These are phyloP conservation scores for Sugiyamaella sp. DNA, from an alignment of 1,139 yeast genomes.

Conservation along the genomic window DNA sequence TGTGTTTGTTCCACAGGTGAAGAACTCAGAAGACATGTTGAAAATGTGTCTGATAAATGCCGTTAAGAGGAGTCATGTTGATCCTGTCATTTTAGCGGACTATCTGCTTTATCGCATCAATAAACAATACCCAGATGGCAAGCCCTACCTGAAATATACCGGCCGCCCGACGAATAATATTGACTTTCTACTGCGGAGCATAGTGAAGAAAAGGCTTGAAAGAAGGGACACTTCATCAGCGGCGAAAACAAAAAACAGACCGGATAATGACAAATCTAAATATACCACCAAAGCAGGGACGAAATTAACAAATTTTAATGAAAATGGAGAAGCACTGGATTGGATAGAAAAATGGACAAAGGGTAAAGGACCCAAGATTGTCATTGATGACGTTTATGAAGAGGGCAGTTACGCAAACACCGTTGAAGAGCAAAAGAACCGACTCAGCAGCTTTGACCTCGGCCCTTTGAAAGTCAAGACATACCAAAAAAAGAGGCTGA, in stretches of 20 bases:
- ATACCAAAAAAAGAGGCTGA: constrained; percentile 15
- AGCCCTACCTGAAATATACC: constrained; percentile 47
- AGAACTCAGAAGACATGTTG: constrained; percentile 70
- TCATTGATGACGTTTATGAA: constrained; percentile 43
- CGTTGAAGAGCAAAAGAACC: constrained; percentile 31
- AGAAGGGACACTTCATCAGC: constrained; percentile 39
- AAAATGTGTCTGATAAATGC: constrained; percentile 76
- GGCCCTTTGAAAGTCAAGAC: constrained; percentile 24
- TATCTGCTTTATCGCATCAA: constrained; percentile 76
- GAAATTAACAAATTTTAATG: constrained; percentile 45
- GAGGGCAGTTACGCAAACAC: constrained; percentile 29
- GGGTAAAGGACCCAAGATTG: constrained; percentile 51
- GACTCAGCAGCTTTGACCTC: constrained; percentile 32
- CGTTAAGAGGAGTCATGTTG: constrained; percentile 69
- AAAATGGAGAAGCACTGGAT: constrained; percentile 63
- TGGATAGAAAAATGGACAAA: constrained; percentile 72
- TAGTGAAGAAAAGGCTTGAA: constrained; percentile 45
- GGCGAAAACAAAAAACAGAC: constrained; percentile 30
- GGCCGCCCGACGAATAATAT: constrained; percentile 75
- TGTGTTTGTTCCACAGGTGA: constrained; percentile 77
- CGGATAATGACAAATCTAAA: constrained; percentile 22
- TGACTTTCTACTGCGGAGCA: constrained; percentile 58
- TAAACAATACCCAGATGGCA: constrained; percentile 40
- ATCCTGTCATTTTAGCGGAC: constrained; percentile 87
- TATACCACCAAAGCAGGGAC: background rate